Percentiles rank a stretch among this genome's conserved stretches.
Conservation (phyloP, 2,329 filamentous ascomycete species). For the Coniochaeta sp. region DNA sequence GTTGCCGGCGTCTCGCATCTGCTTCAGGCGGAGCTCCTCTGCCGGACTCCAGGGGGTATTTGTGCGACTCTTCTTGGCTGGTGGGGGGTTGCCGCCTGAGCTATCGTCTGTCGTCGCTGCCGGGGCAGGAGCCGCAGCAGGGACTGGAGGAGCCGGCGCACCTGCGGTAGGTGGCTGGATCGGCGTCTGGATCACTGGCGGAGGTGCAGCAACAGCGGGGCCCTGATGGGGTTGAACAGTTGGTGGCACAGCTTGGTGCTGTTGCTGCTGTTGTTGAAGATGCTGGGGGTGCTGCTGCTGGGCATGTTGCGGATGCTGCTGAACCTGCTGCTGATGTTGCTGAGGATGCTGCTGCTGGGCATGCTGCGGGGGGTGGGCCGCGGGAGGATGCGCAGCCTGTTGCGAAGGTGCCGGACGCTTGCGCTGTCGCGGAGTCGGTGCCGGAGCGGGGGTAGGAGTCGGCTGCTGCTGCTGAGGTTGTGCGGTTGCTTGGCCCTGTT, state of each 20-base stretch:
- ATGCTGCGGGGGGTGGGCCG: conserved; percentile 9
- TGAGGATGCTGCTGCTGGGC: conserved; percentile 18
- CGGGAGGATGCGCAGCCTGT: conserved; percentile 4
- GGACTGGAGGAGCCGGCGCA: conserved; percentile 17
- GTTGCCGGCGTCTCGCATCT: conserved; percentile 86
- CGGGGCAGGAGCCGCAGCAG: conserved; percentile 16
- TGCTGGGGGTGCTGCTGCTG: conserved; percentile 25
- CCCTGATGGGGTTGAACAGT: background rate
- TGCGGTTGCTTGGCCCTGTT: conserved; percentile 15
- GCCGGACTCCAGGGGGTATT: conserved; percentile 97
- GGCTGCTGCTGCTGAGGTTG: conserved; percentile 16
- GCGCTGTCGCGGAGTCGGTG: conserved; percentile 28
- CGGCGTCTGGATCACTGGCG: conserved; percentile 18
- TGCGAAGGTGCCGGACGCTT: conserved; percentile 18
- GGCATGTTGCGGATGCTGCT: conserved; percentile 7
- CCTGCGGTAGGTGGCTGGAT: conserved; percentile 20
- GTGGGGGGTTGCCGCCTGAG: conserved; percentile 36
- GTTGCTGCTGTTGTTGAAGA: conserved; percentile 20
- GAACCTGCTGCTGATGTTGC: conserved; percentile 20
- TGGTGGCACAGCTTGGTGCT: conserved; percentile 13
- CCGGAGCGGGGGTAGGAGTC: conserved; percentile 29
- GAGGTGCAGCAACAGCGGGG: conserved; percentile 9
- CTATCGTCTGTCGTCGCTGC: conserved; percentile 23
- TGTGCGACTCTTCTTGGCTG: conserved; percentile 88
- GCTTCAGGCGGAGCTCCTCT: conserved; percentile 86